Evolutionary conservation across 331 rosid genomes (phyloP).

Genomic region (Telfairia occidentalis): DNA sequence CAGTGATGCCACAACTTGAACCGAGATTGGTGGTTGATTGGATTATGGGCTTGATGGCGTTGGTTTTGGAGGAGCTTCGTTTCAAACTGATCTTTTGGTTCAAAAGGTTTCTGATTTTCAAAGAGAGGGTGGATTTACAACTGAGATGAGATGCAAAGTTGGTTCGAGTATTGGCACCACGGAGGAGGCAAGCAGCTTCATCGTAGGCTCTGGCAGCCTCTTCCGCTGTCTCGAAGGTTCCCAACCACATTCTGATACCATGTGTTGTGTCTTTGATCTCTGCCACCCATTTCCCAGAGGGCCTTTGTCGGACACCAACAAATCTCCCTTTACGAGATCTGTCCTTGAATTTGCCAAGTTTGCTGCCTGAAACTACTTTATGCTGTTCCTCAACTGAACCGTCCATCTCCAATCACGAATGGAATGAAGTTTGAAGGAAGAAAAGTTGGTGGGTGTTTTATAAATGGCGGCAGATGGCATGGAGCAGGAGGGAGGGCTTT

Average conservation of each 20-base stretch:
- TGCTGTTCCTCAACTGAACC: conserved; percentile 12
- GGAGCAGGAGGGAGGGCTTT: background rate
- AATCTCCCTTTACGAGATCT: conserved; percentile 35
- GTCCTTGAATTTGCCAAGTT: conserved; percentile 17
- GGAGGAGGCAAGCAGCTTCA: conserved; percentile 71
- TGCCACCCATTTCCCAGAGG: conserved; percentile 91
- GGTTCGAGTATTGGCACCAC: conserved; percentile 66
- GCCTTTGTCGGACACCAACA: conserved; percentile 78
- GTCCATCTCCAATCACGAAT: background rate
- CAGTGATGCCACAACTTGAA: background rate
- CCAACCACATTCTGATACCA: conserved; percentile 81
- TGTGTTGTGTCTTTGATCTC: conserved; percentile 81
- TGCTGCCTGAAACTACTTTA: conserved; percentile 12
- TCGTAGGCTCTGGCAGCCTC: conserved; percentile 89
- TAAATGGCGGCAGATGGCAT: background rate
- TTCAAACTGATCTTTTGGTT: conserved; percentile 28
- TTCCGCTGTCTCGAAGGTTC: conserved; percentile 64
- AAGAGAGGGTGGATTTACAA: conserved; percentile 37
- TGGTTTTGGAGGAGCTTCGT: conserved; percentile 13
- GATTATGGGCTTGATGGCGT: background rate
- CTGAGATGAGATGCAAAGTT: conserved; percentile 39
- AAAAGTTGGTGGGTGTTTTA: background rate
- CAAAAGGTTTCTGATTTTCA: conserved; percentile 56
- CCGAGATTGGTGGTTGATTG: conserved; percentile 16
- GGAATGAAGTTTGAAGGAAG: background rate